Conservation (phyloP, 805 yeast genomes). For the Saccharomycopsis synnaedendra region DNA sequence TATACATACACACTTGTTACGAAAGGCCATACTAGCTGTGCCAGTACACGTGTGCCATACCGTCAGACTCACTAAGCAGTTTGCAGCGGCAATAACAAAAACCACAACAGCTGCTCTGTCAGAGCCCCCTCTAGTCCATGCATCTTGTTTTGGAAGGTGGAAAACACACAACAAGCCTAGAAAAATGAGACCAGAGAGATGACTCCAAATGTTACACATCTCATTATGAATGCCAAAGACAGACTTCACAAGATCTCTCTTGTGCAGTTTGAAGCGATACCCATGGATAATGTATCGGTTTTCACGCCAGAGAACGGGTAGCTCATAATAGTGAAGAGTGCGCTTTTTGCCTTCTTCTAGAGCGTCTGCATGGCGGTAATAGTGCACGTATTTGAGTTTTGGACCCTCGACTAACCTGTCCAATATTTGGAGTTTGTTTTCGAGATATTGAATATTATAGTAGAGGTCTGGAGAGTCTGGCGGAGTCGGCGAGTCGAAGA, state of each 20-base stretch:
- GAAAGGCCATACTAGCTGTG: constrained; percentile 47
- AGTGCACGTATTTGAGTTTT: constrained; percentile 20
- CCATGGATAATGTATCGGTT: constrained; percentile 78
- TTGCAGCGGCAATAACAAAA: constrained; percentile 61
- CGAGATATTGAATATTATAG: constrained; percentile 9
- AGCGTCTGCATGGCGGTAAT: constrained; percentile 38
- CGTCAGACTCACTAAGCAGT: constrained; percentile 69
- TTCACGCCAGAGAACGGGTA: constrained; percentile 91
- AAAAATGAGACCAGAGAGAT: constrained; percentile 54
- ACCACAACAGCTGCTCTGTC: constrained; percentile 46
- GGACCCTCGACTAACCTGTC: constrained; percentile 15
- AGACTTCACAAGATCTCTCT: constrained; percentile 46
- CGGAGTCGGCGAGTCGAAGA: constrained; percentile 5
- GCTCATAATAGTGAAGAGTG: constrained; percentile 68
- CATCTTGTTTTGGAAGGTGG: constrained; percentile 53
- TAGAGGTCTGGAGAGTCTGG: not conserved
- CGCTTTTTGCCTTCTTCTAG: constrained; percentile 29
- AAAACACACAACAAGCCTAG: constrained; percentile 43
- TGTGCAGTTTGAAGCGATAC: constrained; percentile 68
- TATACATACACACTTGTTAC: constrained; percentile 79
- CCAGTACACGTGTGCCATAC: constrained; percentile 90
- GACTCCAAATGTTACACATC: constrained; percentile 90
- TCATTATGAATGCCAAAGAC: constrained; percentile 70
- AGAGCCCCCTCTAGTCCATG: constrained; percentile 26
- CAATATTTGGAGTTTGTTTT: constrained; percentile 7